Base-by-base conservation (phyloP, 169 alveolate species). In the Cryptosporidium xiaoi region DNA sequence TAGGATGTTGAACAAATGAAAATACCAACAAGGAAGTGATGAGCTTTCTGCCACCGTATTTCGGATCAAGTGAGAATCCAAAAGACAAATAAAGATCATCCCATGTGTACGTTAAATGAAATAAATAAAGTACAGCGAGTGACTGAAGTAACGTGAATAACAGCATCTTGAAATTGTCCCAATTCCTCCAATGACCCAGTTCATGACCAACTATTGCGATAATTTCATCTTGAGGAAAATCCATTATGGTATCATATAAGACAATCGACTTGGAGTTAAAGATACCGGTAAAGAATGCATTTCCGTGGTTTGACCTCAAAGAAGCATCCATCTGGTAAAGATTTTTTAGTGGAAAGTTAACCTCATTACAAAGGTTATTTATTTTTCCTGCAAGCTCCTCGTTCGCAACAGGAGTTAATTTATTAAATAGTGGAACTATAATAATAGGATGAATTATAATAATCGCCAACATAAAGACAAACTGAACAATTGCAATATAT, bases 301-400 rank as follows among this genome's bases (percentile, higher is more conserved):
- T 77, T 56, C 87, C 87, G 40, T 77, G 87, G 13, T 40, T 56
- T 0, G 87, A 77, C 48, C 87, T 77, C 16, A 62, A 29, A 3
- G 87, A 77, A 46, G 87, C 87, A 46, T 77, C 87, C 87, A 77
- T 77, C 24, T 77, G 64, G 40, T 62, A 60, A 40, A 77, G 48
- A 8, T 77, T 77, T 33, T 62, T 62, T 6, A 77, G 29, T 8
- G 87, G 87, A 20, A 77, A 77, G 2, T 77, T 56, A 24, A 77
- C 77, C 2, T 60, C 64, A n/a, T 44, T 55, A 18, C 87, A 77
- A 7, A 77, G 33, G 1, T 40, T 36, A 16, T 8, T 60, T 31
- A 77, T 77, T 60, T 77, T 77, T 5, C 29, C 64, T 16, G 71
- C 58, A 24, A 77, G 64, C 3, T 40, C 71, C 40, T 77, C 27